Evolutionary conservation across 192 early-diverging fungal species (phyloP), one percentile per base, ranked within the genome.

Genomic region (Coemansia sp.): DNA sequence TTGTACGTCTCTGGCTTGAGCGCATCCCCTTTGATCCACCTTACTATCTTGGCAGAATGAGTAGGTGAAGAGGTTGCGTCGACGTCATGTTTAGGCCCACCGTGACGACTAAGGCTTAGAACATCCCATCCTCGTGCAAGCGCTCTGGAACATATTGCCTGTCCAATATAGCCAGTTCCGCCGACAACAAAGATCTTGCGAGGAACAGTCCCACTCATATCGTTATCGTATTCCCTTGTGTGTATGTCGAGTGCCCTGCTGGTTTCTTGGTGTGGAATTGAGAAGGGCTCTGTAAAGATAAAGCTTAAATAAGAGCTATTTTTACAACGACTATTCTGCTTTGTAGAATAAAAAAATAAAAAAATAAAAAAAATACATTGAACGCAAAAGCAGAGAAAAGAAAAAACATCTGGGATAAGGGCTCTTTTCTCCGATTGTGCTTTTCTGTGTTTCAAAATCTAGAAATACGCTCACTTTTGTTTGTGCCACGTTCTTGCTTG

Each of bases 11-110:
- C 84, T 16, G 91, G 88, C 21, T 86, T 76, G 55, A 89, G 68
- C 21, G 88, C 88, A 61, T 90, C 86, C 41, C 88, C 91, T 62
- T 80, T 65, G 26, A 83, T 80, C 91, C 89, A 90, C 46, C 82
- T 63, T 22, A 89, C 83, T 19, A 51, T 19, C 7, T 43, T 76
- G 65, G 54, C 47, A 15, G 48, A 16, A 40, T 41, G 19, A n/a
- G 8, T 15, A 19, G 32, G 13, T 3, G 37, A n/a, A 4, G 39
- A 0, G 57, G 13, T 8, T 16, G 42, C 26, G 26, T 65, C 21
- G 19, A 66, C 15, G 2, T 10, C 19, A 56, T 62, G 41, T 7
- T 26, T 55, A 0, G 88, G 85, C 0, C 81, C 73, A 11, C 80
- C 83, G 45, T 78, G 80, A 63, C 84, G 85, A 39, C 78, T 86